phyloP scores from a whole-genome alignment of 1,284 basidiomycete species.

The Athelia psychrophila region DNA sequence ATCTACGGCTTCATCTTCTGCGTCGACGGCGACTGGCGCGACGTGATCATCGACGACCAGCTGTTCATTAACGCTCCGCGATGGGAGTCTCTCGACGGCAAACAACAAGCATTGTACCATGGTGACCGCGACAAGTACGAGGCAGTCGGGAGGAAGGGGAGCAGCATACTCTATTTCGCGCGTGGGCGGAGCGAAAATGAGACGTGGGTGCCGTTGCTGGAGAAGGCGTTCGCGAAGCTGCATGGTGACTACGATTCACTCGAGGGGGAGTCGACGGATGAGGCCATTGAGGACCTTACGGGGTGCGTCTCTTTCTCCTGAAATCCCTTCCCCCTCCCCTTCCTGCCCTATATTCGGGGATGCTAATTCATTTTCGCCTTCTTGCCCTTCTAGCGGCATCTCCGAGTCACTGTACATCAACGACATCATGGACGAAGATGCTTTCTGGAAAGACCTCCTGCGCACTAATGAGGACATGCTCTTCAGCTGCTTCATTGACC shows the following conservation, averaged over 20 bases:
- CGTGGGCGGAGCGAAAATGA: conserved; percentile 21
- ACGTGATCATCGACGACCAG: conserved; percentile 33
- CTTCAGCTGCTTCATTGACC: background rate
- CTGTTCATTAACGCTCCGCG: conserved; percentile 23
- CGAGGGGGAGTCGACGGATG: background rate
- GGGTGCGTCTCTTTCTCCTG: conserved; percentile 18
- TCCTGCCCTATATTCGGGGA: no score
- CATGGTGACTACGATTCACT: background rate
- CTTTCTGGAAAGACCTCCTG: background rate
- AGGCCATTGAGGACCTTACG: background rate
- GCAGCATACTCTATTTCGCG: conserved; percentile 25
- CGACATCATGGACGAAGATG: background rate
- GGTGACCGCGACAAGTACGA: conserved; percentile 23
- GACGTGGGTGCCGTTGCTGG: conserved; percentile 22
- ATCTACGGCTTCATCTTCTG: conserved; percentile 40
- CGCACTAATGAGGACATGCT: background rate
- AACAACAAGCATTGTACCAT: conserved; percentile 21
- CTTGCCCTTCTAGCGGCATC: conserved; percentile 24
- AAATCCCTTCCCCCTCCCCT: no score
- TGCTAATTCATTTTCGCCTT: no score
- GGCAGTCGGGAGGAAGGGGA: conserved; percentile 19
- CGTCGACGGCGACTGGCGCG: conserved; percentile 29
- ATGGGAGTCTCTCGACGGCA: conserved; percentile 19
- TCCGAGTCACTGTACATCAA: background rate
- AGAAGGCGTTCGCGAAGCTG: background rate